These are phyloP conservation scores for Lycium ferocissimum DNA, from an alignment of 257 asterid species.

Conservation along the genomic window DNA sequence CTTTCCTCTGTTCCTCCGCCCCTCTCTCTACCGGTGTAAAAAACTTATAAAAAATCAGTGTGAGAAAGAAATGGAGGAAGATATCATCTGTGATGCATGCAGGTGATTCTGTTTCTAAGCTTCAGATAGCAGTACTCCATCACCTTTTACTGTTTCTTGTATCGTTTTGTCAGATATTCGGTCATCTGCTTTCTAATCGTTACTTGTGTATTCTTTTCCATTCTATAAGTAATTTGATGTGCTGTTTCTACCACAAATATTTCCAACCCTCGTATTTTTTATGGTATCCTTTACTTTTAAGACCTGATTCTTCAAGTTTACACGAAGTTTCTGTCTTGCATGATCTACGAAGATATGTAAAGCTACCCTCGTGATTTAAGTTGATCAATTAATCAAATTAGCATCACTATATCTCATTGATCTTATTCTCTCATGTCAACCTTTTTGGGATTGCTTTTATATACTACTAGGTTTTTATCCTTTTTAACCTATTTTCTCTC, in stretches of 20 bases:
- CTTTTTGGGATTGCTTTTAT: background rate
- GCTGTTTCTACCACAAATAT: background rate
- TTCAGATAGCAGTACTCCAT: background rate
- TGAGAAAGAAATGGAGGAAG: conserved; percentile 24
- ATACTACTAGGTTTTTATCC: too few species aligned
- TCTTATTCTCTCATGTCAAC: background rate
- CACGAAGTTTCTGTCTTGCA: background rate
- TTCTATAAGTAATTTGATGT: conserved; percentile 14
- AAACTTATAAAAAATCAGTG: background rate
- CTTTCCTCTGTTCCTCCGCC: background rate
- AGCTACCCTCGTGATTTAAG: background rate
- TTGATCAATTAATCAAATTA: background rate
- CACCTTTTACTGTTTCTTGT: conserved; percentile 9
- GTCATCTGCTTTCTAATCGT: conserved; percentile 21
- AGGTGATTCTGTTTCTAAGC: conserved; percentile 28
- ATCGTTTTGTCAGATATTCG: background rate
- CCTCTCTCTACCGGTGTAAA: background rate
- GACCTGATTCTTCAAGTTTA: background rate
- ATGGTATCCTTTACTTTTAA: background rate
- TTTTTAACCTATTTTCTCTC: conserved; percentile 3
- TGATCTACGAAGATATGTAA: background rate
- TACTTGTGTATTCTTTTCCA: background rate
- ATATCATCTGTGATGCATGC: background rate
- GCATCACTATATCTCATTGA: conserved; percentile 11
- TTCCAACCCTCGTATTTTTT: background rate